phyloP scores from a whole-genome alignment of 495 filamentous ascomycete species.

The Cudoniella acicularis region DNA sequence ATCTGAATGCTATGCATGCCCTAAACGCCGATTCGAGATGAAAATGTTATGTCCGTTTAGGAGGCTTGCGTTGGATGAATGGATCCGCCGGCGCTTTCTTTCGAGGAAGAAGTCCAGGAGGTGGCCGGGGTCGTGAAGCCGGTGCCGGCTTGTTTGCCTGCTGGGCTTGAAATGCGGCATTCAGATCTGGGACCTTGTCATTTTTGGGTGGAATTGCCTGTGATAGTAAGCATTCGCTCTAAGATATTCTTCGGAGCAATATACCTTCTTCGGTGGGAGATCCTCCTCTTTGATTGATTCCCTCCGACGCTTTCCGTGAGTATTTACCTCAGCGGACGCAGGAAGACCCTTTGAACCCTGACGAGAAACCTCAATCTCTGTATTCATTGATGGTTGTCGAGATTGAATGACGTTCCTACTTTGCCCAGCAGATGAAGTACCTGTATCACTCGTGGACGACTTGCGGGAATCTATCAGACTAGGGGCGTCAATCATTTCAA shows the following conservation, averaged over 20 bases:
- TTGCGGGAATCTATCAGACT: not conserved
- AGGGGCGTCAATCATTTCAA: conserved; percentile 1
- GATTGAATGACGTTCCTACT: not conserved
- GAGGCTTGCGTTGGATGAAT: conserved; percentile 1
- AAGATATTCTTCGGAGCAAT: not conserved
- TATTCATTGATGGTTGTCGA: not conserved
- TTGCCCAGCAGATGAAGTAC: not conserved
- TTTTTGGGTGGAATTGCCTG: not conserved
- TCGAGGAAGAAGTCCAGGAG: not conserved
- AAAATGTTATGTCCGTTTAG: not conserved
- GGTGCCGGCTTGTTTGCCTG: not conserved
- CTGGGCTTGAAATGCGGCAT: not conserved
- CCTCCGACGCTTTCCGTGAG: not conserved
- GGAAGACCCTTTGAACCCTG: not conserved
- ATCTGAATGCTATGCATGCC: conserved; percentile 14
- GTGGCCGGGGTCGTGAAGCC: not conserved
- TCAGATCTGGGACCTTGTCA: not conserved
- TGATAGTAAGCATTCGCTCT: not conserved
- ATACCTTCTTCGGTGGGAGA: conserved; percentile 1
- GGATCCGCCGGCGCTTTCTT: conserved; percentile 2
- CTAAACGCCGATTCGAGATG: conserved; percentile 7
- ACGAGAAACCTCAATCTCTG: too few relatives aligned
- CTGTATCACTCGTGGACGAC: not conserved
- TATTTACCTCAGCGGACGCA: not conserved
- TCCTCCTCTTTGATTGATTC: not conserved